Evolutionary conservation across 768 basidiomycete species (phyloP).

Genomic region (Lentinula detonsa): DNA sequence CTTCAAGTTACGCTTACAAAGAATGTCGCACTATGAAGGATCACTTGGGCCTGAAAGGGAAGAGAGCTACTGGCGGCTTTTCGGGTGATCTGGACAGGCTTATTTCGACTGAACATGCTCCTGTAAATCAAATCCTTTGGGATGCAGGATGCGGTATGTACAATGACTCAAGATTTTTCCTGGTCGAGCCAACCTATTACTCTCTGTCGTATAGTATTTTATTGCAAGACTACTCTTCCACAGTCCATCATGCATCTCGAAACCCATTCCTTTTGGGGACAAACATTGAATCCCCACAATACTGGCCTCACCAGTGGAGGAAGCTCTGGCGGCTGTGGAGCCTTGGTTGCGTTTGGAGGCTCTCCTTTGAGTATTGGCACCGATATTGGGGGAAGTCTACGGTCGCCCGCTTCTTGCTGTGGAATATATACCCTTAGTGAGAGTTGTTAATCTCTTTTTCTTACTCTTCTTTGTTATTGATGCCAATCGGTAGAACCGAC

Average conservation of each 20-base stretch:
- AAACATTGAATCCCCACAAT: slow-evolving; percentile 38
- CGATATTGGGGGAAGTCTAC: slow-evolving; percentile 27
- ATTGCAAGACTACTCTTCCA: slow-evolving; percentile 37
- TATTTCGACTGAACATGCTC: slow-evolving; percentile 8
- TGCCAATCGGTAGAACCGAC: slow-evolving; percentile 9
- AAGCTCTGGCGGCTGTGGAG: slow-evolving; percentile 48
- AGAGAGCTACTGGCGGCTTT: slow-evolving; percentile 30
- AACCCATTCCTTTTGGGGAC: slow-evolving; percentile 25
- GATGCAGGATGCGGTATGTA: slow-evolving; percentile 35
- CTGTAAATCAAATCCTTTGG: slow-evolving; percentile 28
- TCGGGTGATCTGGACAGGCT: slow-evolving; percentile 13
- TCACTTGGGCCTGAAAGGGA: slow-evolving; percentile 33
- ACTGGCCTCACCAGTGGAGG: slow-evolving; percentile 38
- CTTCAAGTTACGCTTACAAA: slow-evolving; percentile 13
- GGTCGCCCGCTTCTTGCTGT: slow-evolving; percentile 21
- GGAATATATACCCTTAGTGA: slow-evolving; percentile 15
- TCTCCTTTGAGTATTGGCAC: slow-evolving; percentile 39
- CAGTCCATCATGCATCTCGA: slow-evolving; percentile 37
- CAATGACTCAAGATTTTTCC: not conserved
- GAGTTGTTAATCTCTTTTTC: not conserved
- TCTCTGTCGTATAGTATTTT: slow-evolving; percentile 28
- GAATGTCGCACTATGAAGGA: slow-evolving; percentile 20
- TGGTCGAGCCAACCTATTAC: slow-evolving; percentile 5
- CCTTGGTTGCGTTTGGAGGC: slow-evolving; percentile 40
- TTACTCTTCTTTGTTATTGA: not conserved